Percentiles rank a stretch among this genome's conserved stretches.
phyloP scores from a whole-genome alignment of 1,284 basidiomycete species.

The Boletus smithii region DNA sequence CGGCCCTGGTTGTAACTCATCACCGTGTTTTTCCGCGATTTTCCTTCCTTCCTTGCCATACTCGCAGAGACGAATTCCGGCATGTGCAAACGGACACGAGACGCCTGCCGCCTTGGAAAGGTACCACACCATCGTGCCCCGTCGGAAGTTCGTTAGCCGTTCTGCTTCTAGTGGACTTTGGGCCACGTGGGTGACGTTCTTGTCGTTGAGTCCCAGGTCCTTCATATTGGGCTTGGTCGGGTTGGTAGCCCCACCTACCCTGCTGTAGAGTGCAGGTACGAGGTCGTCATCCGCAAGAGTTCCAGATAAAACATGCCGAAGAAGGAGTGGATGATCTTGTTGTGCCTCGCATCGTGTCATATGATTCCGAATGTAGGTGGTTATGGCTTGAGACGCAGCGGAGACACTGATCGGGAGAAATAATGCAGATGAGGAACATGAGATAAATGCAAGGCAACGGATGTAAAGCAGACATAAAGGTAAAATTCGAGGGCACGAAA shows the following conservation, averaged over 20 bases:
- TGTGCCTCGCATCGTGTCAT: slow-evolving; percentile 64
- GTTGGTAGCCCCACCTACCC: slow-evolving; percentile 61
- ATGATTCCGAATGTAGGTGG: slow-evolving; percentile 72
- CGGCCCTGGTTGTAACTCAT: slow-evolving; percentile 20
- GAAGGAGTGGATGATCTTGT: slow-evolving; percentile 67
- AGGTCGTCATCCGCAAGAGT: slow-evolving; percentile 68
- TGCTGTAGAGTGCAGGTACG: slow-evolving; percentile 65
- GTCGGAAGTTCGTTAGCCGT: slow-evolving; percentile 68
- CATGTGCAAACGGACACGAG: slow-evolving; percentile 68
- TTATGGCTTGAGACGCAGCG: slow-evolving; percentile 74
- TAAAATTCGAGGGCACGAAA: neutral
- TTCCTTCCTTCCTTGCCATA: slow-evolving; percentile 52
- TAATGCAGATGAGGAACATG: slow-evolving; percentile 13
- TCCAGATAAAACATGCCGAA: slow-evolving; percentile 69
- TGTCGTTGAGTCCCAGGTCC: slow-evolving; percentile 17
- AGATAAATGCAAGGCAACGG: slow-evolving; percentile 13
- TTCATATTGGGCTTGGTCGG: slow-evolving; percentile 34
- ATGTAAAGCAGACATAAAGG: slow-evolving; percentile 7
- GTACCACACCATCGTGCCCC: slow-evolving; percentile 77
- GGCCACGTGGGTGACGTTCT: slow-evolving; percentile 1
- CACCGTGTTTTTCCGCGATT: slow-evolving; percentile 13
- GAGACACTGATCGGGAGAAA: slow-evolving; percentile 47
- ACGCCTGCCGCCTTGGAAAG: slow-evolving; percentile 68
- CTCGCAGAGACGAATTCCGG: slow-evolving; percentile 66
- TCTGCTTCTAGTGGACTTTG: slow-evolving; percentile 29